These are phyloP conservation scores for Sclerotinia sclerotiorum DNA, from an alignment of 2,329 filamentous ascomycete genomes.

Conservation along the genomic window DNA sequence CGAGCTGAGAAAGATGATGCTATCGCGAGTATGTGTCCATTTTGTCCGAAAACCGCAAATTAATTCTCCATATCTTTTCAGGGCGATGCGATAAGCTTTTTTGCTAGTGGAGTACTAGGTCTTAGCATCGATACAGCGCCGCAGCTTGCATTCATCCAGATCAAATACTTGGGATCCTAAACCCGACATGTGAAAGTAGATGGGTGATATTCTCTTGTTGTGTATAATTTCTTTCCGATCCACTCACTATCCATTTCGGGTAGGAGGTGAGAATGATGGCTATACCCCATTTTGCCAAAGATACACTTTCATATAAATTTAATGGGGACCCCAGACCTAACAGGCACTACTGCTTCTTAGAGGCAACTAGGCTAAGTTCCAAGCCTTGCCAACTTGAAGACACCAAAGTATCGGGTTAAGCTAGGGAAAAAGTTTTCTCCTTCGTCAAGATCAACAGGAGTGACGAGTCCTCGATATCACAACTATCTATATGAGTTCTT, in stretches of 20 bases:
- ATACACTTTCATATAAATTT: neutral
- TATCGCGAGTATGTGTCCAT: conserved; percentile 3
- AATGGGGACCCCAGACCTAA: conserved; percentile 17
- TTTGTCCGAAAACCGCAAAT: conserved; percentile 9
- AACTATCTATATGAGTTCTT: neutral
- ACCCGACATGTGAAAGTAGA: conserved; percentile 8
- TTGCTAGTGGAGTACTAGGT: conserved; percentile 5
- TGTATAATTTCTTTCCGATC: neutral
- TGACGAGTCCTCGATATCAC: conserved; percentile 2
- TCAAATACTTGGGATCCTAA: neutral
- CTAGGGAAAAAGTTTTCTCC: conserved; percentile 12
- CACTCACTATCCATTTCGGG: conserved; percentile 3
- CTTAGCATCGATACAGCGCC: conserved; percentile 10
- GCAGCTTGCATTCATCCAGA: neutral
- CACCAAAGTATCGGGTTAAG: neutral
- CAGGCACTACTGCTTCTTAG: conserved; percentile 1
- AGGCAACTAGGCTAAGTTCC: neutral
- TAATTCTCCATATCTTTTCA: conserved; percentile 5
- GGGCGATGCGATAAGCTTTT: conserved; percentile 14
- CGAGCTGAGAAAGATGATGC: conserved; percentile 9
- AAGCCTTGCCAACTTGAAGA: neutral
- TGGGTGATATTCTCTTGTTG: neutral
- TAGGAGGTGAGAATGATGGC: neutral
- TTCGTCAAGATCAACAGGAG: neutral
- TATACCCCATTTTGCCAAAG: neutral